Percentiles rank a stretch among this genome's conserved stretches.
Conservation (phyloP, 305 asterid genomes). For the Fraxinus baroniana region DNA sequence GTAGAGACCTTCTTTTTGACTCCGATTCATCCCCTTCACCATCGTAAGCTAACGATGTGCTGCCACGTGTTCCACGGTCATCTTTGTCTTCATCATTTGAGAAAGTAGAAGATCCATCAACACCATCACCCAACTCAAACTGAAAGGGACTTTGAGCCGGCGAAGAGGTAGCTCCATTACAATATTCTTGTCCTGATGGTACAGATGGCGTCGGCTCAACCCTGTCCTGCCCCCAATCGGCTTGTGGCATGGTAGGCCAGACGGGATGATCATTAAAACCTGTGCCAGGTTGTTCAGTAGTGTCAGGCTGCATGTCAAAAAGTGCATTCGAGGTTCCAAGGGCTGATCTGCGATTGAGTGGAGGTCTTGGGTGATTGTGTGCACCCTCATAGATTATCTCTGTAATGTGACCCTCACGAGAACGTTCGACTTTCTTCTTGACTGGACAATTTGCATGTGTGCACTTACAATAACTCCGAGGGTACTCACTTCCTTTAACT, state of each 20-base stretch:
- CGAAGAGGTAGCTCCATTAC: constrained; percentile 35
- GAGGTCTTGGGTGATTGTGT: constrained; percentile 60
- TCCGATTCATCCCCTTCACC: constrained; percentile 89
- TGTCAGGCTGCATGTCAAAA: constrained; percentile 33
- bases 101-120: constrained; percentile 55
- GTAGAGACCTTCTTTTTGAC: constrained; percentile 77
- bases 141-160: constrained; percentile 45
- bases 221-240: constrained; percentile 49
- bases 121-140: constrained; percentile 59
- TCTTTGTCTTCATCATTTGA: constrained; percentile 81
- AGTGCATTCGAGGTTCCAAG: constrained; percentile 32
- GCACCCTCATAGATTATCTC: constrained; percentile 58
- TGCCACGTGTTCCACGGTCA: constrained; percentile 52
- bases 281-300: constrained; percentile 28
- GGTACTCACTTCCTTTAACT: constrained; percentile 63
- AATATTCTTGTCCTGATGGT: constrained; percentile 39
- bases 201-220: constrained; percentile 45
- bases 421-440: constrained; percentile 61
- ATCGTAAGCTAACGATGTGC: constrained; percentile 62
- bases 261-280: constrained; percentile 27
- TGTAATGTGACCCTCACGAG: constrained; percentile 51
- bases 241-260: constrained; percentile 50
- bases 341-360: constrained; percentile 42
- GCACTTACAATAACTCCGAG: constrained; percentile 68
- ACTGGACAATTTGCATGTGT: constrained; percentile 49